Evolutionary conservation across 1,139 yeast species (phyloP), one percentile per base, ranked within the genome.

Genomic region (Nakaseomyces bracarensis): DNA sequence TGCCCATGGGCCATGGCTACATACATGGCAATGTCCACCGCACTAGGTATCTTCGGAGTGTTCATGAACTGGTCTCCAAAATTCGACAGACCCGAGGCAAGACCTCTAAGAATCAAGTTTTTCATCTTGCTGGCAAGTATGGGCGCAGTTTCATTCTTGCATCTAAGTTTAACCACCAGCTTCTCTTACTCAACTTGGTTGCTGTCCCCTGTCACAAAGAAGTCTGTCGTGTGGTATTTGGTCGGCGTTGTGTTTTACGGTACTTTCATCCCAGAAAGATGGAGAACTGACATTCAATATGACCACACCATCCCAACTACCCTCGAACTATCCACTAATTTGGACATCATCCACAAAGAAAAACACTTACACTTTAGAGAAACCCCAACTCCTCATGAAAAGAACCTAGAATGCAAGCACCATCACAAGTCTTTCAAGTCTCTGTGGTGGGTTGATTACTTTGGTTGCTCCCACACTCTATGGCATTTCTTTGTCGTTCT

Each of bases 401-500:
- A 30, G 34, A 9, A 21, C 23, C 3, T 30, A 22, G 38, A 43
- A 27, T 40, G 38, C 19, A 34, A 45, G 15, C 25, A 33, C n/a
- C 27, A 36, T 33, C 66, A 69, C 49, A 61, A 63, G 27, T 77
- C 66, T 50, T 79, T 79, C 62, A 66, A 69, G 54, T 82, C 84
- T 23, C 70, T 79, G 56, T 91, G 82, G 93, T 87, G 95, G 91
- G 81, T 80, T 8, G 93, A 82, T 54, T 82, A 82, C 60, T 63
- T 72, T 22, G 70, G 79, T 46, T 73, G 78, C 28, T 85, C 96
- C 40, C 98, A 91, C 63, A 87, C 86, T 56, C 67, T 91, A 27
- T 91, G 98, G 98, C 98, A 91, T 64, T 62, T 86, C 14, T 85
- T 84, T 58, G 98, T 91, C 34, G 75, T 91, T 29, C 72, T 83